Conservation (phyloP, 306 rosid genomes). For the Prunus mira region DNA sequence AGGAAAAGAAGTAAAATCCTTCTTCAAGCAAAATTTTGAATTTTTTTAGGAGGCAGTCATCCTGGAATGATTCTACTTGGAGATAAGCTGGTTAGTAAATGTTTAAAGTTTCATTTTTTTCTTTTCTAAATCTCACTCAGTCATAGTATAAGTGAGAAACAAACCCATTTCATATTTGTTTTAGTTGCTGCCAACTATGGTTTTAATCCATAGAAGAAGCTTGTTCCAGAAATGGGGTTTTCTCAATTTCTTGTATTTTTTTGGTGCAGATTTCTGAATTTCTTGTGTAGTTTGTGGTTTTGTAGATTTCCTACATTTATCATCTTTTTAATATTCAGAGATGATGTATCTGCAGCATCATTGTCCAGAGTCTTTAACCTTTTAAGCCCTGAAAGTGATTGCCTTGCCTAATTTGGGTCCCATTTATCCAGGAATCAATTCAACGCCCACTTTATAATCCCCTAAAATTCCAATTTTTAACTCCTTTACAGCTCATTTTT, state of each 20-base stretch:
- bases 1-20: slow-evolving; percentile 9
- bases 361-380: slow-evolving; percentile 9
- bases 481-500: slow-evolving; percentile 23
- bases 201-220: slow-evolving; percentile 6
- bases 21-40: slow-evolving; percentile 15
- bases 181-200: neutral
- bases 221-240: neutral
- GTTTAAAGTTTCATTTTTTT: neutral
- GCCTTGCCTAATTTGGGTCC: slow-evolving; percentile 48
- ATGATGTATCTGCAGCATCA: slow-evolving; percentile 16
- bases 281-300: neutral
- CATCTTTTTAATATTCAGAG: slow-evolving; percentile 10
- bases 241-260: neutral
- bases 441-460: slow-evolving; percentile 31
- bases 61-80: too few relatives aligned
- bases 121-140: slow-evolving; percentile 17
- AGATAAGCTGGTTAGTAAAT: neutral
- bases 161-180: neutral
- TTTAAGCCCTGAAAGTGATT: slow-evolving; percentile 30
- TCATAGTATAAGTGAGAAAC: slow-evolving; percentile 10
- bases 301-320: neutral
- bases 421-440: slow-evolving; percentile 36
- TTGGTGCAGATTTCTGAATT: neutral
- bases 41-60: neutral
- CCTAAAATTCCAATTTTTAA: slow-evolving; percentile 2